phyloP scores from a whole-genome alignment of 345 rosid species.

The Ailanthus altissimus region DNA sequence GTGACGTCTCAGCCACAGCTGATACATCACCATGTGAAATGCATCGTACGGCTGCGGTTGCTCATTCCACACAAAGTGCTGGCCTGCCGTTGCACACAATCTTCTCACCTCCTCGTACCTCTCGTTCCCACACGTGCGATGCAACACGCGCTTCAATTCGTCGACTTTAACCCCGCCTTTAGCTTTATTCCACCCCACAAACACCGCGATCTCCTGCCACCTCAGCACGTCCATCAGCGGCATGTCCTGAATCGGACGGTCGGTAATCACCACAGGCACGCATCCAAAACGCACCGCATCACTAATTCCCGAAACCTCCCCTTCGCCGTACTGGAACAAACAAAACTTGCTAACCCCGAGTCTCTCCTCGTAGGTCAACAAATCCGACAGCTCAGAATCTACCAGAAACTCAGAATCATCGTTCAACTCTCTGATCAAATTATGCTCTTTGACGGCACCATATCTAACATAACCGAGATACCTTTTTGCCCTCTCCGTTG shows the following conservation, averaged over 20 bases:
- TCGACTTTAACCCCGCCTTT: constrained; percentile 22
- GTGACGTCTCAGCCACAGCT: constrained; percentile 66
- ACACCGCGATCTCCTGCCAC: constrained; percentile 53
- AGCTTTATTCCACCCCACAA: constrained; percentile 31
- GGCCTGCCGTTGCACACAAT: constrained; percentile 36
- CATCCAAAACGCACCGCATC: constrained; percentile 61
- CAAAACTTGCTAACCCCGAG: constrained; percentile 47
- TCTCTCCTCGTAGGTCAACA: constrained; percentile 28
- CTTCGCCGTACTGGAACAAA: constrained; percentile 47
- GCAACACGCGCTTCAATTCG: constrained; percentile 39
- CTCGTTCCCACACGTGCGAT: constrained; percentile 23
- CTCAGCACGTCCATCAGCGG: constrained; percentile 58
- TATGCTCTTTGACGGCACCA: constrained; percentile 30
- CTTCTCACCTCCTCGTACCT: constrained; percentile 33
- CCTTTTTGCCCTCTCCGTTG: constrained; percentile 9
- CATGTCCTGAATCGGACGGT: constrained; percentile 58
- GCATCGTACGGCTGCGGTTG: constrained; percentile 50
- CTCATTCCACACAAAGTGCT: constrained; percentile 52
- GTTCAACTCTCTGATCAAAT: constrained; percentile 25
- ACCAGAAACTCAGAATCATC: constrained; percentile 44
- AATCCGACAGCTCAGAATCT: constrained; percentile 50
- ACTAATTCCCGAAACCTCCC: constrained; percentile 37
- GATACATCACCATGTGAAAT: constrained; percentile 55
- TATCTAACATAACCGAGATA: constrained; percentile 38
- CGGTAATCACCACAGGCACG: constrained; percentile 52